Percentiles rank a stretch among this genome's conserved stretches.
Evolutionary conservation across 768 basidiomycete species (phyloP).

Genomic region (Plicaturopsis crispa): DNA sequence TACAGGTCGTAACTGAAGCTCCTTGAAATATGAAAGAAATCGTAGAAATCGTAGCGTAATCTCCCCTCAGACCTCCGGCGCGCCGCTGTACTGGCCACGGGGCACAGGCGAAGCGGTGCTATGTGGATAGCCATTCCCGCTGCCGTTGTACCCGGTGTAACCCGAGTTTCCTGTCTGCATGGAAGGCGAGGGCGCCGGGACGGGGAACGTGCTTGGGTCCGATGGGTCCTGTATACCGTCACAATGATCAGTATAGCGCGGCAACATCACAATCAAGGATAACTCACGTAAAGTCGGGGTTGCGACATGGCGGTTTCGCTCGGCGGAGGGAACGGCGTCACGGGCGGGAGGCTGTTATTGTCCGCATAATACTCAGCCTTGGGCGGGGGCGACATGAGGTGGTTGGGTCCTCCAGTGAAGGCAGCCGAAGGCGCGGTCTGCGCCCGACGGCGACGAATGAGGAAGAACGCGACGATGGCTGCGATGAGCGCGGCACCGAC

Average conservation of each 20-base stretch:
- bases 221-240: constrained; percentile 22
- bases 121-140: constrained; percentile 3
- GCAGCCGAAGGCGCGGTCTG: constrained; percentile 5
- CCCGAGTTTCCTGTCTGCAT: constrained; percentile 2
- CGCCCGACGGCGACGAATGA: constrained; percentile 18
- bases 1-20: too few species aligned
- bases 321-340: neutral
- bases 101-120: neutral
- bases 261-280: neutral
- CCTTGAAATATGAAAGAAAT: too few species aligned
- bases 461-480: constrained; percentile 31
- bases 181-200: constrained; percentile 14
- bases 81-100: neutral
- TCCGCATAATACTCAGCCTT: too few species aligned
- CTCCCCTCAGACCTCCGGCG: too few species aligned
- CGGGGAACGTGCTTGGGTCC: constrained; percentile 30
- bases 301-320: neutral
- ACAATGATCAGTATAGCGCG: neutral
- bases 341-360: neutral
- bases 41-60: too few species aligned
- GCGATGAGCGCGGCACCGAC: constrained; percentile 36
- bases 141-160: too few species aligned
- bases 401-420: too few species aligned
- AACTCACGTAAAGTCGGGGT: neutral
- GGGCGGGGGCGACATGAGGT: too few species aligned